Conservation (phyloP, 2,329 filamentous ascomycete genomes). For the Trichoderma atrobrunneum region DNA sequence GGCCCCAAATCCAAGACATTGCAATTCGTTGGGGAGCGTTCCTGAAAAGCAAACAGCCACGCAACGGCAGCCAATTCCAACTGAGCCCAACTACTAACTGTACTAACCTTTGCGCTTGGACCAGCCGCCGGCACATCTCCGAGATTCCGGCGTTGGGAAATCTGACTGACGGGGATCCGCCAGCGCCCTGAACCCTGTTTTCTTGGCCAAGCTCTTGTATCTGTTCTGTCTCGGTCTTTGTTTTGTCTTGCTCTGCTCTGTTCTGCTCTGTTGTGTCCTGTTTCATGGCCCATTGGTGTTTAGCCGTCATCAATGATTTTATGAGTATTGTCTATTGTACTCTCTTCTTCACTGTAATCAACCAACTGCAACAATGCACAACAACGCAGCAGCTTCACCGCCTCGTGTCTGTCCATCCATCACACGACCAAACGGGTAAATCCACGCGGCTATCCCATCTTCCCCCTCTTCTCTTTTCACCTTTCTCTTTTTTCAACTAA, state of each 20-base stretch:
- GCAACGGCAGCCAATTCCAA: not conserved
- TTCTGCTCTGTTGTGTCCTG: not conserved
- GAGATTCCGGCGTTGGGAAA: slow-evolving; percentile 16
- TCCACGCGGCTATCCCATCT: not conserved
- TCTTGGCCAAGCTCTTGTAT: not conserved
- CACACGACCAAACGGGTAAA: not conserved
- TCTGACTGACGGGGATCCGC: slow-evolving; percentile 9
- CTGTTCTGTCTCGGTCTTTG: not conserved
- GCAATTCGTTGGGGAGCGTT: not conserved
- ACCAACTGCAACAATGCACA: not conserved
- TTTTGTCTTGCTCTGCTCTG: not conserved
- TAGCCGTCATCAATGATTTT: not conserved
- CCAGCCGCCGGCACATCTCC: slow-evolving; percentile 12
- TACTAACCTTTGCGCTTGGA: not conserved
- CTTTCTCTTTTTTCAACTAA: not conserved
- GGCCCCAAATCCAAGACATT: not conserved
- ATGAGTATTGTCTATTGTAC: too few relatives aligned
- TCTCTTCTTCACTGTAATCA: too few relatives aligned
- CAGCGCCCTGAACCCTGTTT: not conserved
- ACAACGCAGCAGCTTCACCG: not conserved
- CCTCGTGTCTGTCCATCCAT: not conserved
- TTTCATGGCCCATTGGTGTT: not conserved
- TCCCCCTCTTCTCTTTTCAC: not conserved
- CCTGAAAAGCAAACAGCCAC: not conserved
- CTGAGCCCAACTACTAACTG: too few relatives aligned